These are phyloP conservation scores for Hortiboletus campestris DNA, from an alignment of 768 basidiomycete genomes.

Conservation along the genomic window DNA sequence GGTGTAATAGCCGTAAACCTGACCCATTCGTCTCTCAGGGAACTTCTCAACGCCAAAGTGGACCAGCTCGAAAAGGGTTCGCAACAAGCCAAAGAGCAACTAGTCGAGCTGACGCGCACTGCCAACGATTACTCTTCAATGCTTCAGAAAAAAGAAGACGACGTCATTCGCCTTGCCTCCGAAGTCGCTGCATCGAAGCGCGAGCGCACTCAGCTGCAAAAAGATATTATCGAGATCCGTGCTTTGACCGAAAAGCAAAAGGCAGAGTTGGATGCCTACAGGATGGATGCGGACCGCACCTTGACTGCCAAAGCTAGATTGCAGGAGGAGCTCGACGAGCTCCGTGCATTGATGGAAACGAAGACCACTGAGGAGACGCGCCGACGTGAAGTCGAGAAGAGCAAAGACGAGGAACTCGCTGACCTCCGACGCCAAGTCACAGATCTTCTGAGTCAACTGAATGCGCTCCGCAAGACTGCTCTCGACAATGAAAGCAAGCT, in stretches of 20 bases:
- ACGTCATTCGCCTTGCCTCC: slow-evolving; percentile 51
- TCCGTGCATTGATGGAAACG: slow-evolving; percentile 78
- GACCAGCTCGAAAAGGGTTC: slow-evolving; percentile 65
- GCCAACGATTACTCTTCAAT: slow-evolving; percentile 72
- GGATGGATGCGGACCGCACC: slow-evolving; percentile 49
- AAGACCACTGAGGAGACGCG: slow-evolving; percentile 86
- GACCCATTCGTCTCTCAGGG: slow-evolving; percentile 42
- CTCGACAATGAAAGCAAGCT: slow-evolving; percentile 70
- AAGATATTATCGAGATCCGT: slow-evolving; percentile 67
- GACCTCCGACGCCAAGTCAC: slow-evolving; percentile 64
- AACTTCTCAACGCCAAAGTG: slow-evolving; percentile 55
- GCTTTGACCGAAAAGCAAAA: slow-evolving; percentile 64
- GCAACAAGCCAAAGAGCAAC: slow-evolving; percentile 71
- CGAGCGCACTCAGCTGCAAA: slow-evolving; percentile 53
- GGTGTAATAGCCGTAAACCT: not conserved
- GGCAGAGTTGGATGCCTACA: slow-evolving; percentile 59
- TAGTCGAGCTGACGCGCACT: slow-evolving; percentile 73
- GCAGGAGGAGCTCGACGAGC: slow-evolving; percentile 80
- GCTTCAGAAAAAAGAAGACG: slow-evolving; percentile 76
- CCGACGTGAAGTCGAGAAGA: slow-evolving; percentile 79
- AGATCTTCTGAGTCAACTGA: slow-evolving; percentile 64
- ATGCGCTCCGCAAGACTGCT: slow-evolving; percentile 57
- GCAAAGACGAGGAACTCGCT: slow-evolving; percentile 80
- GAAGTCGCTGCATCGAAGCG: slow-evolving; percentile 54
- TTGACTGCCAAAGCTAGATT: slow-evolving; percentile 54